Percentiles rank a stretch among this genome's conserved stretches.
These are phyloP conservation scores for Lodderomyces pseudojiufengensis DNA, from an alignment of 1,139 yeast genomes.

Conservation along the genomic window DNA sequence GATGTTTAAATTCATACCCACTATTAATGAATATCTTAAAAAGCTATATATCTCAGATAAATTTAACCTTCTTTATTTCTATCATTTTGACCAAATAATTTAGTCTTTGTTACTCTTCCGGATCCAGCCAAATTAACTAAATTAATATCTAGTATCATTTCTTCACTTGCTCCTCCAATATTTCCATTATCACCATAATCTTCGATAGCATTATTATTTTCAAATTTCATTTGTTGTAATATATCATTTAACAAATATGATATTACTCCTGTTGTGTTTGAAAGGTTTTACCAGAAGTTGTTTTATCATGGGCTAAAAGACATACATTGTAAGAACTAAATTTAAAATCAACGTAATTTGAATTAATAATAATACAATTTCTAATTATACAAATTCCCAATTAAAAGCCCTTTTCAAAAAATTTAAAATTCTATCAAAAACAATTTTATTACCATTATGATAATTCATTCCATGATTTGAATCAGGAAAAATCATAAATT, in stretches of 20 bases:
- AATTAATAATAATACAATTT: no score
- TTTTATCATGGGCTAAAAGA: conserved; percentile 75
- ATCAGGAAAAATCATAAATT: conserved; percentile 74
- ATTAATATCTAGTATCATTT: conserved; percentile 55
- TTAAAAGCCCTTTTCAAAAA: conserved; percentile 15
- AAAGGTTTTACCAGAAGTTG: conserved; percentile 67
- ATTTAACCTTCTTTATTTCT: conserved; percentile 77
- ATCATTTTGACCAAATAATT: conserved; percentile 54
- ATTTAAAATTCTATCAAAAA: conserved; percentile 57
- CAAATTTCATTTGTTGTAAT: conserved; percentile 54
- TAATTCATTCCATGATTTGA: conserved; percentile 69
- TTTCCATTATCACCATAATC: conserved; percentile 6
- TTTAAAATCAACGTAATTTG: no score
- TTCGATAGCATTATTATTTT: no score
- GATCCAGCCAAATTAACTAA: conserved; percentile 83
- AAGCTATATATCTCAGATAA: no score
- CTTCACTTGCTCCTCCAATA: conserved; percentile 51
- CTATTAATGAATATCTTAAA: no score
- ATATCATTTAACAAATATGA: conserved; percentile 65
- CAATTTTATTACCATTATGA: conserved; percentile 66
- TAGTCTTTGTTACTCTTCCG: conserved; percentile 63
- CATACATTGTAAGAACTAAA: conserved; percentile 77
- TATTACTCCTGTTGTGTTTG: conserved; percentile 55
- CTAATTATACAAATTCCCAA: conserved; percentile 12
- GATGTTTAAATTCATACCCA: no score